Evolutionary conservation across 768 basidiomycete genomes (phyloP).

Genomic region (Leccinum aurantiacum): DNA sequence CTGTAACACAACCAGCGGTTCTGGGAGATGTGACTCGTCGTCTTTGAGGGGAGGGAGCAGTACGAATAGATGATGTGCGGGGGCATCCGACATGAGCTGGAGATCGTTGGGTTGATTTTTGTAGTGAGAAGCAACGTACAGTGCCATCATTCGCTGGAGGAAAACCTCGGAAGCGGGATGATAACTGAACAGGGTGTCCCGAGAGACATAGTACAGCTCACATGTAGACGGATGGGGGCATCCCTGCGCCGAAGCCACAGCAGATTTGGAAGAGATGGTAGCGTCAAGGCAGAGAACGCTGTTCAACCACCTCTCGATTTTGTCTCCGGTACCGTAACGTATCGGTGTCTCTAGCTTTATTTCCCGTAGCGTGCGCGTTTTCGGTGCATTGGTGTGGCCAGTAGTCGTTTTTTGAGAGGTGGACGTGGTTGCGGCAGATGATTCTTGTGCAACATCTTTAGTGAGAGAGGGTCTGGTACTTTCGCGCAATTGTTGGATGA

Average conservation of each 20-base stretch:
- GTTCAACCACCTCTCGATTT: conserved; percentile 95
- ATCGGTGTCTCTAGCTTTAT: conserved; percentile 95
- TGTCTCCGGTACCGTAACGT: conserved; percentile 83
- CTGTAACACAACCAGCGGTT: conserved; percentile 93
- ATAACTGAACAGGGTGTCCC: conserved; percentile 96
- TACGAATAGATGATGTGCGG: conserved; percentile 95
- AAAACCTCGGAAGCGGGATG: conserved; percentile 98
- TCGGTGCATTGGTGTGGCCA: conserved; percentile 59
- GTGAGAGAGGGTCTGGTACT: conserved; percentile 77
- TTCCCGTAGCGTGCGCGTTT: conserved; percentile 75
- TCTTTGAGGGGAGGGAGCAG: conserved; percentile 90
- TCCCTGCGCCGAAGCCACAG: conserved; percentile 51
- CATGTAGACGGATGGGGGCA: conserved; percentile 93
- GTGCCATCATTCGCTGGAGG: conserved; percentile 96
- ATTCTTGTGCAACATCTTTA: conserved; percentile 53
- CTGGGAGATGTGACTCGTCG: conserved; percentile 87
- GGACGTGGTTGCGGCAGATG: conserved; percentile 36
- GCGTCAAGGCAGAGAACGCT: conserved; percentile 88
- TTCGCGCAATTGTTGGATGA: conserved; percentile 95
- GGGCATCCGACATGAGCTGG: conserved; percentile 96
- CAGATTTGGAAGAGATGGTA: conserved; percentile 52
- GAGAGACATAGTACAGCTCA: conserved; percentile 92
- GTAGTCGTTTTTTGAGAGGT: conserved; percentile 50
- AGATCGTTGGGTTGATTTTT: conserved; percentile 99
- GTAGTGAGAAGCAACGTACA: conserved; percentile 97